These are phyloP conservation scores for Scedosporium minutisporum DNA, from an alignment of 2,329 filamentous ascomycete genomes.

Conservation along the genomic window DNA sequence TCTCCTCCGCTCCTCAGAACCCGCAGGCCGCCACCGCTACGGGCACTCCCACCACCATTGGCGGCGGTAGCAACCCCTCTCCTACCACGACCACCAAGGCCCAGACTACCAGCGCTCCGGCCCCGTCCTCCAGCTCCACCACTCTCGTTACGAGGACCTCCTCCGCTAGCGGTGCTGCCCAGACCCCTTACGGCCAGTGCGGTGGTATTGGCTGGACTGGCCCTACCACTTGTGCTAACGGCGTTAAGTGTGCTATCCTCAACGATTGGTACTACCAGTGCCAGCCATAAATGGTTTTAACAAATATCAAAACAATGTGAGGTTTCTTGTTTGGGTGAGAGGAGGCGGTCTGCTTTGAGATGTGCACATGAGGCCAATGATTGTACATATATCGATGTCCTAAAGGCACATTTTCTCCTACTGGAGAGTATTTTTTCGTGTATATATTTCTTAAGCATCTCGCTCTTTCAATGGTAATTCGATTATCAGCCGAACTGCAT, in stretches of 20 bases:
- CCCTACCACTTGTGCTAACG: slow-evolving; percentile 32
- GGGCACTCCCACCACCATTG: slow-evolving; percentile 9
- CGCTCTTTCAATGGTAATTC: background rate
- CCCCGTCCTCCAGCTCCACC: slow-evolving; percentile 7
- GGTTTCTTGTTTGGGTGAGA: background rate
- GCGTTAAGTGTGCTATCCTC: slow-evolving; percentile 25
- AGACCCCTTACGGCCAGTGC: slow-evolving; percentile 23
- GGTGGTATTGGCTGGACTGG: slow-evolving; percentile 35
- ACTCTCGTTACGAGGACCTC: slow-evolving; percentile 9
- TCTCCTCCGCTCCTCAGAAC: slow-evolving; percentile 11
- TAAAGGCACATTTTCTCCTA: background rate
- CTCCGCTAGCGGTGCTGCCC: background rate
- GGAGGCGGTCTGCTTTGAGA: background rate
- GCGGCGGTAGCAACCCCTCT: slow-evolving; percentile 5
- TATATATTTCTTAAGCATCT: background rate
- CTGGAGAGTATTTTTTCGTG: background rate
- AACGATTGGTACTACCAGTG: slow-evolving; percentile 31
- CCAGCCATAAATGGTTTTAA: background rate
- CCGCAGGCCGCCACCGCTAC: slow-evolving; percentile 10
- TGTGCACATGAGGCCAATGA: background rate
- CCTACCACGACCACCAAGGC: slow-evolving; percentile 3
- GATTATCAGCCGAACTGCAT: too few species aligned
- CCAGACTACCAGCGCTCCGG: background rate
- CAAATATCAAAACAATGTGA: too few species aligned
- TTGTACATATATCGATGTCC: background rate